Evolutionary conservation across 1,284 basidiomycete genomes (phyloP), one percentile per base, ranked within the genome.

Genomic region (Coniferiporia sulphurascens): DNA sequence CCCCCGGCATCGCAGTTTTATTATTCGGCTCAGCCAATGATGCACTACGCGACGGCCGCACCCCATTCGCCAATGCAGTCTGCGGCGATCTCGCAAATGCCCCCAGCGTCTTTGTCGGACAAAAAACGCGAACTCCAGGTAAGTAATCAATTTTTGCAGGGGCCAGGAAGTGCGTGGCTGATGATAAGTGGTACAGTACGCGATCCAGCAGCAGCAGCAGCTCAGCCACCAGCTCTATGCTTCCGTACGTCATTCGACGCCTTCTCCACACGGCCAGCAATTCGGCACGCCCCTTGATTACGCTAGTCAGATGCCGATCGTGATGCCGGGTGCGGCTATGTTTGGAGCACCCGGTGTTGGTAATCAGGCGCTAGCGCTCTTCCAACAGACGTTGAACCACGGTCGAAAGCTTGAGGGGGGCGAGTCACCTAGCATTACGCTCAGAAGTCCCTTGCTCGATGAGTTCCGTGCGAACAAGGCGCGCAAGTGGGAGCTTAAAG

Each of bases 391-490:
- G 19, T 65, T 76, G 35, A 77, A 77, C 44, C 71, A 71, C 32
- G 71, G 72, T 32, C 77, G 78, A 55, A 78, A 77, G 54, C 73
- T 73, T 56, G 74, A 75, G 53, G 65, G 65, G 22, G 65, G 66
- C 41, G 73, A 77, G 49, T 27, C 55, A 10, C 45, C 55, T 43
- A 52, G 55, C 27, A 52, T 61, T 5, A 61, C 59, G 8, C 59
- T 61, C 2, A 61, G 89, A 50, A 92, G 89, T 70, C 78, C 83
- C 12, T 70, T 91, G 32, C 73, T 97, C 59, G 92, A 95, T 63
- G 91, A 95, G 62, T 97, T 95, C 73, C 82, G 93, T 61, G 80
- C 84, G 43, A 89, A 89, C 74, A 91, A 89, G 71, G 77, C 84
- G 36, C 80, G 84, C 61, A 86, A 84, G 65, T 95, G 93, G 92